Conservation (phyloP, 2,329 filamentous ascomycete species). For the Pyrenophora teres region DNA sequence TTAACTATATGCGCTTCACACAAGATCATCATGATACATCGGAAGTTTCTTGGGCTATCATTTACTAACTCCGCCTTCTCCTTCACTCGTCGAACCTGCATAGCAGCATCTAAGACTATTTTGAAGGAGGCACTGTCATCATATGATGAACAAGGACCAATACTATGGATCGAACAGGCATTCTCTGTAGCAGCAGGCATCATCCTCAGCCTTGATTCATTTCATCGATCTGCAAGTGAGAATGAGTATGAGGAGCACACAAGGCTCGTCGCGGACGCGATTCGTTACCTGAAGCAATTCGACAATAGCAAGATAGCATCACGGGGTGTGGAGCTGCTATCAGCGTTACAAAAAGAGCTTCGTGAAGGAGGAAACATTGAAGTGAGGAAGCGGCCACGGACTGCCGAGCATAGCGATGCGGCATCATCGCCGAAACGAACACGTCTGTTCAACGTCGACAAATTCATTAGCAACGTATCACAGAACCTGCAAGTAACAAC, state of each 20-base stretch:
- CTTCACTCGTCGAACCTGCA: constrained; percentile 48
- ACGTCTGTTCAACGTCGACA: constrained; percentile 9
- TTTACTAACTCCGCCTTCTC: constrained; percentile 48
- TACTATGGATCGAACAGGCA: constrained; percentile 50
- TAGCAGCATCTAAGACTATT: constrained; percentile 49
- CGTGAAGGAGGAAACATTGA: not conserved
- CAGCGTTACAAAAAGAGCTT: constrained; percentile 13
- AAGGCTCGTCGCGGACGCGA: constrained; percentile 12
- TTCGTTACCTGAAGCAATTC: constrained; percentile 17
- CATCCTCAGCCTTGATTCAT: constrained; percentile 47
- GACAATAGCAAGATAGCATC: constrained; percentile 16
- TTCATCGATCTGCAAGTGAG: constrained; percentile 32
- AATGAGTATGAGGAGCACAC: constrained; percentile 15
- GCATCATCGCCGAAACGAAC: constrained; percentile 5
- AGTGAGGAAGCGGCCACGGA: constrained; percentile 8
- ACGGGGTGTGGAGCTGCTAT: constrained; percentile 19
- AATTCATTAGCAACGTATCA: constrained; percentile 13
- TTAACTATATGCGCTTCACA: constrained; percentile 47
- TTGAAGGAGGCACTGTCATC: constrained; percentile 43
- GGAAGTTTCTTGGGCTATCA: constrained; percentile 46
- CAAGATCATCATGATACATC: constrained; percentile 52
- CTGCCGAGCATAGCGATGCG: not conserved
- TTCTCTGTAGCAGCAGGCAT: constrained; percentile 50
- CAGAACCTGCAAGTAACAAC: constrained; percentile 11
- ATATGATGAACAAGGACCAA: constrained; percentile 39